Base-by-base conservation (phyloP, 176 grass and related monocot species). In the Cenchrus fungigraminus region DNA sequence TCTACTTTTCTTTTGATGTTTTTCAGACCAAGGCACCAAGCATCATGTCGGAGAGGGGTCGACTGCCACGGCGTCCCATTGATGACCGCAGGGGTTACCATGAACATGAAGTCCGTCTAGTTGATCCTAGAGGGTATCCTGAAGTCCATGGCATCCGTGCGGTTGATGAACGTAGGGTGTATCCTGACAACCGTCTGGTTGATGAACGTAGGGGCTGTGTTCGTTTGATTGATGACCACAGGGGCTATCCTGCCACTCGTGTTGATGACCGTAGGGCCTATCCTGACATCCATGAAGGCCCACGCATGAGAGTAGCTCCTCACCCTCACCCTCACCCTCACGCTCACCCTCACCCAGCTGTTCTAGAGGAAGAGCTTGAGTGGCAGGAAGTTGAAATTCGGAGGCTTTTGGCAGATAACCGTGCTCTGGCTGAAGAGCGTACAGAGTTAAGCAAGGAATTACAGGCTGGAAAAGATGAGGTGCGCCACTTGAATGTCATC, bases 21-120 rank as follows among this genome's bases (percentile, higher is more conserved):
- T 82, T 78, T 50, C 57, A 83, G 79, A 55, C 13, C 22, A 15
- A 66, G 76, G 22, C 20, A 71, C 52, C 43, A 58, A 65, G 44
- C 57, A 73, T 81, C 77, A 94, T 94, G 92, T 73, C 89, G 1
- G 87, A 83, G 49, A 94, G 92, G 80, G 92, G 82, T 53, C 89
- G 84, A 28, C 40, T 78, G 52, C 89, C 83, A 4, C 87, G 81
- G 12, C 84, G 83, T 76, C 65, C 68, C 71, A 25, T 82, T 13
- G 88, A 86, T 34, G 88, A 86, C 40, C 65, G 65, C 50, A 82
- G 78, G 73, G 83, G 19, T 5, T 56, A 86, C 25, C 44, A 19
- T 85, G 71, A 71, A 13, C 44, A 19, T 85, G 71, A 71, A 13
- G 8, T 53, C 68, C 85, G 59, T 57, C 0, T 86, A 25, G n/a